Evolutionary conservation across 441 rosid genomes (phyloP), one percentile per base, ranked within the genome.

Genomic region (Populus trichocarpa): DNA sequence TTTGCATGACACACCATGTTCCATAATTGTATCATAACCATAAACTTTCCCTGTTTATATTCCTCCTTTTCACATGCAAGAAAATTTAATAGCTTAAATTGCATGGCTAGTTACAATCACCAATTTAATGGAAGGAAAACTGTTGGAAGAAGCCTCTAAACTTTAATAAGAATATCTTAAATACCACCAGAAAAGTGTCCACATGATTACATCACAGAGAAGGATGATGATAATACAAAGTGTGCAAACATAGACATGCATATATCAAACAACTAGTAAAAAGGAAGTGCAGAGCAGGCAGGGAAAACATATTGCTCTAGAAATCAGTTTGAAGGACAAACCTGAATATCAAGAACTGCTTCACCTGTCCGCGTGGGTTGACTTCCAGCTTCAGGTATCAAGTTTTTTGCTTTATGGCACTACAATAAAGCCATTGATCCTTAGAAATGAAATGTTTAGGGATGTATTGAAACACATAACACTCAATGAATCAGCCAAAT

Each of bases 361-460:
- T 92, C 97, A 75, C 99, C 99, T 33, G 97, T 96, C 77, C 99
- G 93, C 50, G 99, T 94, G 69, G 99, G 97, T 89, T 94, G 98
- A 87, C 97, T 92, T 81, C 99, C 99, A 84, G 99, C 92, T 88
- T 96, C 99, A 84, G 99, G 99, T 70, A 96, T 90, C 89, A 96
- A 89, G 85, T 96, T 96, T 85, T 96, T 96, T 26, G 99, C 99
- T 90, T 96, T 96, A 81, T 96, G 99, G 85, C 99, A 96, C 99
- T 96, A 78, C 72, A 81, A 77, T 72, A 78, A 84, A 90, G 73
- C 75, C 84, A 86, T 75, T 84, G 76, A 73, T 18, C 78, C 46
- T 81, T 80, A 86, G 79, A 77, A 81, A 81, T 76, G 78, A 80
- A 77, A 83, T 65, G 69, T 76, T 81, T 71, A 73, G 70, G 40